phyloP scores from a whole-genome alignment of 2,329 filamentous ascomycete genomes.

The Colletotrichum eleusines region DNA sequence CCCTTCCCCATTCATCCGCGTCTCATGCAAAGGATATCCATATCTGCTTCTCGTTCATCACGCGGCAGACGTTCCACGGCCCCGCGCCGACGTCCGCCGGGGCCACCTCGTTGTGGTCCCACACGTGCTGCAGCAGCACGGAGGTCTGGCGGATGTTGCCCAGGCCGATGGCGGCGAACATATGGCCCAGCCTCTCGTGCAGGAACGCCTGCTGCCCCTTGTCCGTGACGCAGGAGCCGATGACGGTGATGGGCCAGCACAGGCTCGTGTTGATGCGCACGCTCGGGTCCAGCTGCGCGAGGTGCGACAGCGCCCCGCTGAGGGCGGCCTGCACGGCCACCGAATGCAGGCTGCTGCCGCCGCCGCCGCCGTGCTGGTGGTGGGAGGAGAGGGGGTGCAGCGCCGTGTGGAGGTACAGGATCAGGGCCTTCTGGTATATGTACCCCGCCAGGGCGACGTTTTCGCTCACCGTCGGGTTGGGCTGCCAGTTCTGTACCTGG shows the following conservation, averaged over 20 bases:
- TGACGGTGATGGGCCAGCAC: conserved; percentile 55
- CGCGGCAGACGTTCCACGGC: conserved; percentile 58
- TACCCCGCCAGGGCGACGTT: conserved; percentile 56
- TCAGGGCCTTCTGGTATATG: conserved; percentile 59
- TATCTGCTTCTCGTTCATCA: conserved; percentile 60
- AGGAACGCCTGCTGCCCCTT: conserved; percentile 53
- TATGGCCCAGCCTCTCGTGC: conserved; percentile 49
- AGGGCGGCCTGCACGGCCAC: conserved; percentile 44
- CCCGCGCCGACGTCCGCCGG: conserved; percentile 43
- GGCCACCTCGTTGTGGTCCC: conserved; percentile 47
- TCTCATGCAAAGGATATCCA: conserved; percentile 62
- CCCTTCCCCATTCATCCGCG: neutral
- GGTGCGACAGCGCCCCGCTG: conserved; percentile 47
- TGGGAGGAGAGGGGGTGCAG: conserved; percentile 6
- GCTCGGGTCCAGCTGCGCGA: conserved; percentile 50
- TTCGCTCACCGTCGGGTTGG: conserved; percentile 50
- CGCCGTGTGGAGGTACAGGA: conserved; percentile 54
- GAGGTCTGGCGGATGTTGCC: conserved; percentile 60
- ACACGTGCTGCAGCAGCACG: conserved; percentile 57
- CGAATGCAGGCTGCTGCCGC: neutral
- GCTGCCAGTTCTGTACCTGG: conserved; percentile 56
- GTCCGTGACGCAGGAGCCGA: conserved; percentile 53
- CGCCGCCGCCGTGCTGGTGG: too few relatives aligned
- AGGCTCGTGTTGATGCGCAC: conserved; percentile 55
- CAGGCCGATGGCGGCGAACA: conserved; percentile 55